Conservation (phyloP, 2,329 filamentous ascomycete species). For the Colletotrichum ledebouriae region DNA sequence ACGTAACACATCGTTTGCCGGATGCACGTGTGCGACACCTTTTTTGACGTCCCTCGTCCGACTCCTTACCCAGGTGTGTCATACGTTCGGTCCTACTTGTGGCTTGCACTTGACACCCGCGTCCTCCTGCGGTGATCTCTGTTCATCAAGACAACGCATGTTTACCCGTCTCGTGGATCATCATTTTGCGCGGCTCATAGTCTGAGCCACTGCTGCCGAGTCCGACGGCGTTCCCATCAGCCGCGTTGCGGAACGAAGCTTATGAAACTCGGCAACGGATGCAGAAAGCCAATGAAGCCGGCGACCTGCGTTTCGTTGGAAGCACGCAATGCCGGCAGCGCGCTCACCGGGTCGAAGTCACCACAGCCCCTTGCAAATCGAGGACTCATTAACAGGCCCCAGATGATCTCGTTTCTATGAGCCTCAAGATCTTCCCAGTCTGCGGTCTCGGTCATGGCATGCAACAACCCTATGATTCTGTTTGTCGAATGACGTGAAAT, state of each 20-base stretch:
- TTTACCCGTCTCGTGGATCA: conserved; percentile 7
- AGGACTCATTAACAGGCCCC: too few relatives aligned
- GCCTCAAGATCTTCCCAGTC: not conserved
- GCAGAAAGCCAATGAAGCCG: conserved; percentile 2
- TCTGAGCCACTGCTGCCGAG: not conserved
- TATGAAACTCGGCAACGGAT: conserved; percentile 2
- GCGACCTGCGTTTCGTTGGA: too few relatives aligned
- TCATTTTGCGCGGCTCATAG: not conserved
- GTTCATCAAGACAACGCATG: not conserved
- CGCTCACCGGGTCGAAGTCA: too few relatives aligned
- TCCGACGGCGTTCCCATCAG: not conserved
- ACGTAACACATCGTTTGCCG: not conserved
- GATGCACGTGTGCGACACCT: not conserved
- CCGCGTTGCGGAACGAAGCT: not conserved
- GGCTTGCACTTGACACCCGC: not conserved
- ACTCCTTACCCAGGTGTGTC: conserved; percentile 1
- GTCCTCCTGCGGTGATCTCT: conserved; percentile 1
- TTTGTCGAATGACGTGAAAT: not conserved
- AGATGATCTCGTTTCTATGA: not conserved
- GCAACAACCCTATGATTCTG: not conserved
- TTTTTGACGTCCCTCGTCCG: conserved; percentile 4
- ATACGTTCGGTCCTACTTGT: not conserved
- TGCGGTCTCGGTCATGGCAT: not conserved
- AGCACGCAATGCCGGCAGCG: too few relatives aligned
- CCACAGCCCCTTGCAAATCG: too few relatives aligned